Base-by-base conservation (phyloP, 352 stramenopile genomes). In the Saprolegnia diclina region DNA sequence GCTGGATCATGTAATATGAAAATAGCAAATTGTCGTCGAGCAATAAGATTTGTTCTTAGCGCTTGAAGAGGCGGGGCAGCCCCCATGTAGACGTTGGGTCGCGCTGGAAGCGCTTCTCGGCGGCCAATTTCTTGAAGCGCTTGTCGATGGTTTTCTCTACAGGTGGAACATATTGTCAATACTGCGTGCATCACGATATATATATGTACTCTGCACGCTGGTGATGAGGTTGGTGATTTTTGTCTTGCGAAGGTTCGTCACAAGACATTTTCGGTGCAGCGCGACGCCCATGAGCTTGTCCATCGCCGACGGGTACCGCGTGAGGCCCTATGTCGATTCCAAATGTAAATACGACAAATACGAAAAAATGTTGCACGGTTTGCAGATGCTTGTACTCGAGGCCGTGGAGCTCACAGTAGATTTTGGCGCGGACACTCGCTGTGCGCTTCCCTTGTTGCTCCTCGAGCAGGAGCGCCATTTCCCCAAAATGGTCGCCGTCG, bases 1-100 rank as follows among this genome's bases (percentile, higher is more conserved):
- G 81, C 24, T 57, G 46, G 42, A 24, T 69, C 11, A 59, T 69
- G 14, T 29, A 62, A 7, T 52, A 67, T 19, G 22, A 24, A 19
- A 14, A 56, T 52, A 52, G 45, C 18, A 18, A 52, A 52, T 52
- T n/a, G n/a, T n/a, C n/a, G n/a, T n/a, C n/a, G n/a, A n/a, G n/a
- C n/a, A n/a, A n/a, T n/a, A n/a, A n/a, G n/a, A 35, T 35, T 6
- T 5, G 29, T 2, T 35, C 2, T 5, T 35, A 35, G 5, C 29
- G 29, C 29, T 48, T 14, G 18, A 48, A 48, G 13, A 48, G 11
- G 42, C 18, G 42, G 13, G 11, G 11, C 3, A 48, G 42, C 4
- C 42, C 42, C 42, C 42, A 48, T 3, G 42, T n/a, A 3, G 42
- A 14, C 18, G 42, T n/a, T 48, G 13, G 13, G 18, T n/a, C 11